phyloP scores from a whole-genome alignment of 441 rosid species.

The Corymbia calophylla region DNA sequence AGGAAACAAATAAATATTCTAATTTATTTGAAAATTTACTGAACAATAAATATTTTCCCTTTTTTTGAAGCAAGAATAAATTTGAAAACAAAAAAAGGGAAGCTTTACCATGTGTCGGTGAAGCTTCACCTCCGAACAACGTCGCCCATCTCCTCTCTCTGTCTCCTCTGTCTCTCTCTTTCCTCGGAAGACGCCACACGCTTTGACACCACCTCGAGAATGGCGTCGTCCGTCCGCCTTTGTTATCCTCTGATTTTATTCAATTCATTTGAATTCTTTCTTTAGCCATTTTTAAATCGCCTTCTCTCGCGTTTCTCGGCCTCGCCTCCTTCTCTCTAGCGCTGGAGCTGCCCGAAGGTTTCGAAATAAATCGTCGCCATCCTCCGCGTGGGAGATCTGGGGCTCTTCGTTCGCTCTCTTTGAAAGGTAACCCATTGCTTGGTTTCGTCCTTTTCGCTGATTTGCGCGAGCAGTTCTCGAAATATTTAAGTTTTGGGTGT shows the following conservation, averaged over 20 bases:
- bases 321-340: not conserved
- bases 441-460: not conserved
- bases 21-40: not conserved
- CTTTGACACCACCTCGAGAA: not conserved
- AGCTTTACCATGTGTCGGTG: constrained; percentile 4
- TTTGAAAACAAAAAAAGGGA: not conserved
- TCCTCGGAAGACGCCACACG: not conserved
- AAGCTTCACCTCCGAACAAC: not conserved
- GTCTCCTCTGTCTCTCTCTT: not conserved
- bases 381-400: constrained; percentile 34
- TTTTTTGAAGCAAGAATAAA: not conserved
- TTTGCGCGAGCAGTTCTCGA: not conserved
- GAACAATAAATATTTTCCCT: not conserved
- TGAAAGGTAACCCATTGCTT: constrained; percentile 1
- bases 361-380: not conserved
- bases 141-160: not conserved
- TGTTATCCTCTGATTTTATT: not conserved
- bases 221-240: not conserved
- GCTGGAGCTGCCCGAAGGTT: not conserved
- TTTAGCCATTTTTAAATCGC: too few species aligned
- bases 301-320: not conserved
- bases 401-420: constrained; percentile 20
- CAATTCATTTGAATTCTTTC: not conserved
- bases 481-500: constrained; percentile 1
- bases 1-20: not conserved